Conservation (phyloP, 179 eudicot genomes). For the Patellifolia procumbens region DNA sequence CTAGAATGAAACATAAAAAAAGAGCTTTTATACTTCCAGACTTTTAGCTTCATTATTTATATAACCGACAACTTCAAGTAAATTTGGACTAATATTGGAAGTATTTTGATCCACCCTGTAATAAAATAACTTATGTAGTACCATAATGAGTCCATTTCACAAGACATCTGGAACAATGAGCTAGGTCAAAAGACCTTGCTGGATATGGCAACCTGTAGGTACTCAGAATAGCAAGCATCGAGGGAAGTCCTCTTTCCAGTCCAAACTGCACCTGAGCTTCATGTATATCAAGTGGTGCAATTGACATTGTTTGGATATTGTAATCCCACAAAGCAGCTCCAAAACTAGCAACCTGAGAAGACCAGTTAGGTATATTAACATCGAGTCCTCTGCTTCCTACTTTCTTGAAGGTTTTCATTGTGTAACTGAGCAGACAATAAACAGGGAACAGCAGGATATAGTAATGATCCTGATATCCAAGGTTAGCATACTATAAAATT, state of each 20-base stretch:
- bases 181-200: constrained; percentile 77
- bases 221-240: constrained; percentile 65
- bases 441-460: not conserved
- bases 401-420: not conserved
- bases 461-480: not conserved
- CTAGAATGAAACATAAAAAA: not conserved
- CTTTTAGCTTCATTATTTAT: too few relatives aligned
- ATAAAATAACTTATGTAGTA: constrained; percentile 25
- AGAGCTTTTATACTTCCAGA: not conserved
- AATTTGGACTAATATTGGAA: not conserved
- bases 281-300: constrained; percentile 74
- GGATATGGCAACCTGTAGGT: constrained; percentile 71
- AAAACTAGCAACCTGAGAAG: constrained; percentile 66
- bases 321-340: constrained; percentile 61
- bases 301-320: constrained; percentile 61
- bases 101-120: not conserved
- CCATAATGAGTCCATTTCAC: constrained; percentile 70
- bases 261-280: constrained; percentile 89
- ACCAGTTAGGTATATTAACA: not conserved
- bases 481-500: too few relatives aligned
- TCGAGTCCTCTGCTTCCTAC: not conserved
- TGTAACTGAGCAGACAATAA: not conserved
- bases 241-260: constrained; percentile 72
- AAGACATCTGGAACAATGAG: constrained; percentile 85
- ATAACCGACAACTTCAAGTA: not conserved